Base-by-base conservation (phyloP, 2,329 filamentous ascomycete species). In the Colletotrichum ledebouriae region DNA sequence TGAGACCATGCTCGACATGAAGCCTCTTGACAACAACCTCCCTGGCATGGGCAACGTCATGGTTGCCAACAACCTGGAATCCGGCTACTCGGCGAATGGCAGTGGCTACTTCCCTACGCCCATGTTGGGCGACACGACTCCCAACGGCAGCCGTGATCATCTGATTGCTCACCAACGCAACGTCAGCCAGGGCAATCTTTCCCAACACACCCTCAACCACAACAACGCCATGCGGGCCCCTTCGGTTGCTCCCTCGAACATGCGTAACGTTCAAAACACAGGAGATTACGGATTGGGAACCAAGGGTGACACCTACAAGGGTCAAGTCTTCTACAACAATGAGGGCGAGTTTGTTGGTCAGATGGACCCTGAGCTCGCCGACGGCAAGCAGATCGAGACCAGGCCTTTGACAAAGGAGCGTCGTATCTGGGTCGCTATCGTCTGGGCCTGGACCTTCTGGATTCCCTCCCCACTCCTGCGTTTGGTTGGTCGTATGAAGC, bases 1-100 rank as follows among this genome's bases (percentile, higher is more conserved):
- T 5, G 96, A 99, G 81, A 93, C 89, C 70, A 97, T 98, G 92
- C 89, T 98, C 33, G 96, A 99, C 75, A 85, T 97, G 74, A 95
- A 96, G 79, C 89, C 90, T 1, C 83, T 86, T 60, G 87, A 89
- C 46, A 78, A 79, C 50, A 71, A 73, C 52, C 72, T 75, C 37
- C 73, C 70, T 6, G 72, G 72, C 7, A 72, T 76, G 71, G 71
- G 75, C 56, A 76, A 77, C 56, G 75, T 79, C 64, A 75, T 79
- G 68, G 75, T 80, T 33, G 84, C 85, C 33, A 85, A 82, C 50
- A 87, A 87, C 68, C 87, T 94, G 71, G 93, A 94, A 37, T 90
- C 88, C 3, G 89, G 89, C 57, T 96, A 95, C 75, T 90, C 92
- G 9, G 84, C 86, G 78, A 84, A 84, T 71, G 82, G 84, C 77